Evolutionary conservation across 106 monocot genomes (phyloP), one percentile per base, ranked within the genome.

Genomic region (Phalaenopsis aphrodite): DNA sequence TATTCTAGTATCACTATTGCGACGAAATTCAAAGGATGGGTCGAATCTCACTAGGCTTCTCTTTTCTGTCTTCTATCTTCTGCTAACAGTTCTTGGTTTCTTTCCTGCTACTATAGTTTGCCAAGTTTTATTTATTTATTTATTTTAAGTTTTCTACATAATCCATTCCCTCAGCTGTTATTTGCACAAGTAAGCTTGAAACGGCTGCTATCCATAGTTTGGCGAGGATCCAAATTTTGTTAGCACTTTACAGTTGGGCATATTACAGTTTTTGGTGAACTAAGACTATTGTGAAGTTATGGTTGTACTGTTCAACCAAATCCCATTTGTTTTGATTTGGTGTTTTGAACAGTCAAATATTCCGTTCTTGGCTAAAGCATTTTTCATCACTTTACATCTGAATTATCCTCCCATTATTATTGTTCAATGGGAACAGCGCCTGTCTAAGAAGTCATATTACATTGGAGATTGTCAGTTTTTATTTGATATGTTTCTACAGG

Each of bases 101-200:
- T 30, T 30, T 30, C 30, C 30, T 30, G 0, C 30, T 30, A 30
- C 30, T 30, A 30, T 30, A 30, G 30, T 30, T 30, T 30, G 30
- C 30, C 30, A 30, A 30, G 30, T 30, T 30, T 30, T 30, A 30
- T 30, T 30, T 30, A 30, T 30, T 30, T 30, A 30, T 30, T 30
- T 30, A 30, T 30, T 30, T 30, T 30, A 30, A 30, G 30, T 30
- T 30, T 30, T 30, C 30, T 15, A 17, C 39, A 66, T 42, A 73
- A 80, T 55, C 78, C 24, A 17, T 75, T 42, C 10, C 55, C 41
- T 42, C 21, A 83, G 5, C 73, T 72, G 73, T 43, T 45, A 74
- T 39, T 73, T 16, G n/a, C 74, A 74, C n/a, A 45, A 19, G 19
- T 17, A 74, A 38, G 43, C 74, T 21, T 43, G 41, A 43, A 19